Evolutionary conservation across 768 basidiomycete genomes (phyloP), one percentile per base, ranked within the genome.

Genomic region (Podaxis carcinomalis): DNA sequence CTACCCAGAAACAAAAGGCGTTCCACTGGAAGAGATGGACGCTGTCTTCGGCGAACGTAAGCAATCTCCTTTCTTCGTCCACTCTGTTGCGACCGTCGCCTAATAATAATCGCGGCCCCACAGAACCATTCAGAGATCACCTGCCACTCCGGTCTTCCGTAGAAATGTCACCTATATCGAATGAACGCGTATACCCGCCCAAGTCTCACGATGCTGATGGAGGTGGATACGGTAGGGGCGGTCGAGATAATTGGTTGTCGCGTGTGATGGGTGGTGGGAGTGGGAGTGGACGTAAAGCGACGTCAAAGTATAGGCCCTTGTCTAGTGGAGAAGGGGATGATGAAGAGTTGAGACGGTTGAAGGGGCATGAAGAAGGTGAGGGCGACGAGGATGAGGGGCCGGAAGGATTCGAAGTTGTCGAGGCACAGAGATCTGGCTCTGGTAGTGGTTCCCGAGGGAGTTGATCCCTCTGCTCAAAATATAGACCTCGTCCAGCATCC

Each of bases 21-120:
- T 92, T 7, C 87, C 90, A 1, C 73, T 93, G 51, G 91, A 93
- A 73, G 90, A 93, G 68, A 90, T 93, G 85, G 92, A 93, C 67
- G 83, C 80, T 27, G 84, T 92, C 23, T 93, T 93, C 71, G 87
- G 90, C 36, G 90, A 93, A 84, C 87, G 87, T 85, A 62, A 27
- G 69, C 65, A 5, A 27, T 19, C 25, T 50, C 35, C 25, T 19
- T 5, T 19, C 19, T 13, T 11, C 4, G 4, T 27, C 25, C 50
- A 37, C 16, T 36, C 4, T 16, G 27, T 55, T 13, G 50, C 25
- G 27, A 21, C 28, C 28, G 37, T 51, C 25, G 39, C 13, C 32
- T 23, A 44, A 46, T 51, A 27, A 42, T n/a, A 16, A 40, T 4
- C 5, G 11, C 39, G 50, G 14, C 28, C 9, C 6, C 25, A 40